phyloP scores from a whole-genome alignment of 495 filamentous ascomycete genomes.

The Acidiella bohemica region DNA sequence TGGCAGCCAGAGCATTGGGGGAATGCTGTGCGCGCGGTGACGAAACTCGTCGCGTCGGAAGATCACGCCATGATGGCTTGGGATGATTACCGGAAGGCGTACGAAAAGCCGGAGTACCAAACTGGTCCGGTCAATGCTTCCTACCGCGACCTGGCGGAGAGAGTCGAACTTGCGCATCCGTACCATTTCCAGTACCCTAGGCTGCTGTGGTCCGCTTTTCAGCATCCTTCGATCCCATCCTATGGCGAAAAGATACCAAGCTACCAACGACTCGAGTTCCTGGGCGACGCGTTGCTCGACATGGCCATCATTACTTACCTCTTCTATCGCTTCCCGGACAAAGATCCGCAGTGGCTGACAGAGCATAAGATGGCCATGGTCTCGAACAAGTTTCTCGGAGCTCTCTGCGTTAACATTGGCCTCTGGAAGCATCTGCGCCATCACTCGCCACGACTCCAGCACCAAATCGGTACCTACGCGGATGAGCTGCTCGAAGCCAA shows the following conservation, averaged over 20 bases:
- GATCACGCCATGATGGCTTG: constrained; percentile 57
- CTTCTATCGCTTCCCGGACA: constrained; percentile 58
- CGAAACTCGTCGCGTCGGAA: constrained; percentile 49
- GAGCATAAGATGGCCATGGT: constrained; percentile 99
- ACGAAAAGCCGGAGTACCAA: constrained; percentile 63
- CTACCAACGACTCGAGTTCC: constrained; percentile 88
- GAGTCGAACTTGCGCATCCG: constrained; percentile 51
- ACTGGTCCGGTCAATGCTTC: constrained; percentile 39
- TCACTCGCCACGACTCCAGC: constrained; percentile 43
- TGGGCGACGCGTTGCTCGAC: constrained; percentile 83
- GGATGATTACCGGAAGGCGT: constrained; percentile 57
- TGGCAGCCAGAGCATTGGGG: constrained; percentile 47
- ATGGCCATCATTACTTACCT: constrained; percentile 74
- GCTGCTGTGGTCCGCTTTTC: constrained; percentile 72
- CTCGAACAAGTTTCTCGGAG: constrained; percentile 87
- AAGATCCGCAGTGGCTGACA: constrained; percentile 92
- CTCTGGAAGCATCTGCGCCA: constrained; percentile 63
- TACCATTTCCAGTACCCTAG: constrained; percentile 74
- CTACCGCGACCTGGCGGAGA: constrained; percentile 51
- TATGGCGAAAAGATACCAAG: constrained; percentile 64
- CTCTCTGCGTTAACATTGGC: constrained; percentile 58
- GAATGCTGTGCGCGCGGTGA: constrained; percentile 72
- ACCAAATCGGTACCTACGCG: constrained; percentile 56
- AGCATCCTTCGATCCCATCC: constrained; percentile 67
- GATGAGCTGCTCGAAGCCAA: constrained; percentile 49